These are phyloP conservation scores for Aspergillus avenaceus DNA, from an alignment of 495 filamentous ascomycete species.

Conservation along the genomic window DNA sequence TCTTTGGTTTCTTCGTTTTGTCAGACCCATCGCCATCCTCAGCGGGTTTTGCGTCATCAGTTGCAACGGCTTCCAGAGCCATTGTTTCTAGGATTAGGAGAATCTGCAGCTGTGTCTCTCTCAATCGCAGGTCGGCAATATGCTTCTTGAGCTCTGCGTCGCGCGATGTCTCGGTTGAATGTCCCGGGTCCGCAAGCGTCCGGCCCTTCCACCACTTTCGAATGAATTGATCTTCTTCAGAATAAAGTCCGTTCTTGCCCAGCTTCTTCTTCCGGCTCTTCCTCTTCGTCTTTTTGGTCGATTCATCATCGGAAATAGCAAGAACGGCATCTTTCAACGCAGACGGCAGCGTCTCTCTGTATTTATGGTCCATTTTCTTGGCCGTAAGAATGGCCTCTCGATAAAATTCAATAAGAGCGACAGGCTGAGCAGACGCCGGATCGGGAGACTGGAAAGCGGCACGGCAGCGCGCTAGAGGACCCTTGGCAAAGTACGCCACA, in stretches of 20 bases:
- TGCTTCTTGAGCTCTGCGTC: conserved; percentile 54
- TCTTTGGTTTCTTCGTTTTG: conserved; percentile 33
- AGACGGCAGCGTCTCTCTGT: conserved; percentile 67
- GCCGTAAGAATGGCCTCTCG: conserved; percentile 67
- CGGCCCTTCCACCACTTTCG: conserved; percentile 72
- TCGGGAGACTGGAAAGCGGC: conserved; percentile 65
- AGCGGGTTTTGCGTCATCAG: conserved; percentile 26
- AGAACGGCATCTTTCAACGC: conserved; percentile 62
- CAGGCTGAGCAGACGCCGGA: conserved; percentile 24
- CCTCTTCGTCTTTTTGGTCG: conserved; percentile 46
- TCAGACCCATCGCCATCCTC: conserved; percentile 20
- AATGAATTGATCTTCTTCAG: conserved; percentile 69
- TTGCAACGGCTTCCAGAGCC: conserved; percentile 54
- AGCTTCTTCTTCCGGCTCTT: conserved; percentile 68
- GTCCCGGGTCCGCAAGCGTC: conserved; percentile 32
- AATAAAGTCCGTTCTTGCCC: conserved; percentile 73
- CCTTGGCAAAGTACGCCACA: conserved; percentile 95
- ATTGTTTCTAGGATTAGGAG: conserved; percentile 87
- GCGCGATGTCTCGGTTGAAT: conserved; percentile 35
- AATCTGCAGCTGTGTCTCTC: conserved; percentile 86
- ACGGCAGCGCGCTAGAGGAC: conserved; percentile 82
- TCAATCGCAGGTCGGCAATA: conserved; percentile 60
- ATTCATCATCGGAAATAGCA: conserved; percentile 57
- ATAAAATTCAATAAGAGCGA: conserved; percentile 62
- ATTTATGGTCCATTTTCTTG: conserved; percentile 81